Base-by-base conservation (phyloP, 164 flowering plant genomes). In the Piper longum region DNA sequence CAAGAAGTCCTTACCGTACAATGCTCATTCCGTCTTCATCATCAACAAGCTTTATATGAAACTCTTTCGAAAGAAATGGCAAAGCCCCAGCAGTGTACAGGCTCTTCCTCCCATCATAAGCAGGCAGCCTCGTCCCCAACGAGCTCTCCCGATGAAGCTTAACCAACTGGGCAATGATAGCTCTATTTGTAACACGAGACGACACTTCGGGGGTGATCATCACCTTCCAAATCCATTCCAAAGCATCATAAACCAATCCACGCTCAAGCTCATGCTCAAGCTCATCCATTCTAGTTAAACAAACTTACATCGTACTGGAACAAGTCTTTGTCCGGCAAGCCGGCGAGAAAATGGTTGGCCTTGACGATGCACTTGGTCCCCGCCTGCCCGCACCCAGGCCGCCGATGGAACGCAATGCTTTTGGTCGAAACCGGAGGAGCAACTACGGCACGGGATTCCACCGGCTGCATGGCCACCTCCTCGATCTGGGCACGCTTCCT, bases 11-110 rank as follows among this genome's bases (percentile, higher is more conserved):
- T 57, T 57, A 79, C 78, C 68, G 76, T 8, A 55, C 26, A 54
- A 44, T 11, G 18, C 60, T 68, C 13, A 60, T 43, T 17, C 69
- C 74, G 14, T 76, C 76, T n/a, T 76, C 75, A 48, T 77, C 76
- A 48, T 72, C 77, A 44, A 45, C 62, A 11, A 84, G 52, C 19
- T 45, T 77, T 4, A 82, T 69, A 4, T 14, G 70, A 71, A 84
- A 84, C 61, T 80, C 85, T 58, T 78, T 78, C 4, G 79, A 73
- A 42, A 56, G 63, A 62, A 84, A 84, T 59, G 89, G 89, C 14
- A 82, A 74, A 16, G 55, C 17, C 12, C 82, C 79, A 62, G 84
- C 86, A 16, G 86, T 84, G 66, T 84, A 84, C 17, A 84, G 77
- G 56, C 67, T 67, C 44, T 60, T 75, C 62, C 72, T 72, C 19